Base-by-base conservation (phyloP, 2,329 filamentous ascomycete species). In the Periconia sp. region DNA sequence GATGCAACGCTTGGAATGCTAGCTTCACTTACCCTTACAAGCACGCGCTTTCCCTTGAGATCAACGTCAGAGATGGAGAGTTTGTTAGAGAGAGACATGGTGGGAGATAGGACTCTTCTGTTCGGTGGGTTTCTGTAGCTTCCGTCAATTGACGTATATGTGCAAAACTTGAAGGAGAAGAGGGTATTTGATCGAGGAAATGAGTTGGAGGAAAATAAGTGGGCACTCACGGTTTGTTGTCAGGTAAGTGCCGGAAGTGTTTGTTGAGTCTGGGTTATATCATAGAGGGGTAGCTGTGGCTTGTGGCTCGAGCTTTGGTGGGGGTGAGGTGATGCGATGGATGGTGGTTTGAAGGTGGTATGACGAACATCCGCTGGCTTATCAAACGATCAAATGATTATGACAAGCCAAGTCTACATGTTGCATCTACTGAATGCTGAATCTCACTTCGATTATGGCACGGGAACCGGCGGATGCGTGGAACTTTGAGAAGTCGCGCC, bases 11-110 rank as follows among this genome's bases (percentile, higher is more conserved):
- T 19, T 45, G 20, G 49, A 53, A 70, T 62, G 67, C 69, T 59
- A 56, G 53, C 55, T 14, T 17, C 20, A 50, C 90, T 77, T 84
- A 96, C 94, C 73, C 94, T 90, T 77, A 99, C 97, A 71, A 99
- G 85, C 78, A 97, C 94, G 71, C 92, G 87, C 87, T 99, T 99
- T 85, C 84, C 93, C 86, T 96, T 96, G 79, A 99, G 84, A 79
- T 99, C 92, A 72, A 96, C 88, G 74, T 99, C 93, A 64, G 87
- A 90, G 79, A 99, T 97, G 66, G 92, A 90, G 70, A 99, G 90
- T 85, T 99, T 99, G 86, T 87, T 97, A 70, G 92, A 90, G 75
- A 99, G 91, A 87, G 94, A 97, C 94, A 99, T 99, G 49, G 18
- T 61, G 55, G 23, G 41, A 37, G 44, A 33, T 19, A 8, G 8